Conservation (phyloP, 192 early-diverging fungal genomes). For the Geranomyces variabilis region DNA sequence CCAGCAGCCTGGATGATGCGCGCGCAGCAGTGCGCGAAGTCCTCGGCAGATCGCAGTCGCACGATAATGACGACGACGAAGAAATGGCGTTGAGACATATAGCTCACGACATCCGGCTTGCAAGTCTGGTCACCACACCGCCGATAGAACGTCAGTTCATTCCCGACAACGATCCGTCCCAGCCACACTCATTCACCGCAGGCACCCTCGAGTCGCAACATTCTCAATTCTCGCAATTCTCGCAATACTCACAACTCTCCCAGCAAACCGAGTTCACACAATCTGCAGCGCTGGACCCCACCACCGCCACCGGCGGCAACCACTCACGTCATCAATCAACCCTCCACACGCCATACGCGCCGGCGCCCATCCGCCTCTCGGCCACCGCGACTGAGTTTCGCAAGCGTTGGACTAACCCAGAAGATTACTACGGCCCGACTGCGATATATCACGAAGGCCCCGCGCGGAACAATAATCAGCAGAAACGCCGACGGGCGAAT, state of each 20-base stretch:
- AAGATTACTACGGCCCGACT: background rate
- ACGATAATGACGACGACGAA: no score
- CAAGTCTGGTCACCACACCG: no score
- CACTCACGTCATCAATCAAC: background rate
- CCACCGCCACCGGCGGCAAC: background rate
- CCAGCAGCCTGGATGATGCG: no score
- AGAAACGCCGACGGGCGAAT: no score
- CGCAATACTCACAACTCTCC: background rate
- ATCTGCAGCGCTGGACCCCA: no score
- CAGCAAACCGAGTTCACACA: no score
- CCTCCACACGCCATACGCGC: background rate
- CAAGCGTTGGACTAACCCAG: background rate
- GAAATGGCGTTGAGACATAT: no score
- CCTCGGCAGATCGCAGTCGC: no score
- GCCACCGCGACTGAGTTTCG: conserved; percentile 1
- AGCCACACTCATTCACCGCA: background rate
- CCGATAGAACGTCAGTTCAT: no score
- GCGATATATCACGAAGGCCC: background rate
- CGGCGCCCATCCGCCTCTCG: background rate
- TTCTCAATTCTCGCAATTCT: background rate
- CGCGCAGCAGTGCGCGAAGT: no score
- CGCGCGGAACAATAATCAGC: background rate
- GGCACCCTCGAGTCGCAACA: background rate
- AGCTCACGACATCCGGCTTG: no score
- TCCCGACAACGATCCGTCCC: background rate